Conservation (phyloP, 176 grass and related monocot genomes). For the Phoenix dactylifera region DNA sequence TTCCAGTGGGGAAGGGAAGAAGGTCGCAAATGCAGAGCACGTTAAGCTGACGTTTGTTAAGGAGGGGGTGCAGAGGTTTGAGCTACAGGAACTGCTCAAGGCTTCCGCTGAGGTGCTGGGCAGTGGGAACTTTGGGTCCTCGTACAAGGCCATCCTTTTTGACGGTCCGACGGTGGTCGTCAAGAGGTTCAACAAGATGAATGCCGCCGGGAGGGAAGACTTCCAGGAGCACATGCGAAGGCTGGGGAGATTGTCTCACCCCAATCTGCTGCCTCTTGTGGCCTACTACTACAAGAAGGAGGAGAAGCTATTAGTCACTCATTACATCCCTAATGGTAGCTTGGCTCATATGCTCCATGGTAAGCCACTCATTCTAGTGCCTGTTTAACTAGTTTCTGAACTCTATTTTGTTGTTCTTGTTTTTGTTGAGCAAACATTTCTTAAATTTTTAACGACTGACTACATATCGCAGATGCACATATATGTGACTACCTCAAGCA, state of each 20-base stretch:
- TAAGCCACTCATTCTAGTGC: background rate
- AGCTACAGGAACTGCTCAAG: constrained; percentile 1
- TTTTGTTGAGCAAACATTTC: no score
- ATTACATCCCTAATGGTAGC: constrained; percentile 8
- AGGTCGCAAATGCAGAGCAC: background rate
- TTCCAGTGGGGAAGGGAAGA: background rate
- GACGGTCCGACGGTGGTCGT: background rate
- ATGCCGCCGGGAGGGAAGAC: background rate
- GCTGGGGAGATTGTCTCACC: background rate
- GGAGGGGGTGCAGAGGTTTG: background rate
- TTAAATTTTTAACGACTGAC: no score
- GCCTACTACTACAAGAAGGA: constrained; percentile 13
- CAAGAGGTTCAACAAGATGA: constrained; percentile 7
- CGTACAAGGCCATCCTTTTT: constrained; percentile 6
- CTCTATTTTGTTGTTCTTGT: no score
- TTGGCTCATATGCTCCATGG: constrained; percentile 13
- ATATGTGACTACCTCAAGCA: no score
- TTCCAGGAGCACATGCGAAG: constrained; percentile 8
- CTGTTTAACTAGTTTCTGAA: no score
- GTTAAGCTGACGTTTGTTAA: background rate
- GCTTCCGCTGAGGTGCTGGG: constrained; percentile 9
- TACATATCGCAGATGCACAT: no score
- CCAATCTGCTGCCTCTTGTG: constrained; percentile 1
- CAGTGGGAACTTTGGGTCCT: constrained; percentile 5
- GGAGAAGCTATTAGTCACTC: constrained; percentile 6